These are phyloP conservation scores for Mycosphaerella sp. DNA, from an alignment of 2,329 filamentous ascomycete genomes.

Conservation along the genomic window DNA sequence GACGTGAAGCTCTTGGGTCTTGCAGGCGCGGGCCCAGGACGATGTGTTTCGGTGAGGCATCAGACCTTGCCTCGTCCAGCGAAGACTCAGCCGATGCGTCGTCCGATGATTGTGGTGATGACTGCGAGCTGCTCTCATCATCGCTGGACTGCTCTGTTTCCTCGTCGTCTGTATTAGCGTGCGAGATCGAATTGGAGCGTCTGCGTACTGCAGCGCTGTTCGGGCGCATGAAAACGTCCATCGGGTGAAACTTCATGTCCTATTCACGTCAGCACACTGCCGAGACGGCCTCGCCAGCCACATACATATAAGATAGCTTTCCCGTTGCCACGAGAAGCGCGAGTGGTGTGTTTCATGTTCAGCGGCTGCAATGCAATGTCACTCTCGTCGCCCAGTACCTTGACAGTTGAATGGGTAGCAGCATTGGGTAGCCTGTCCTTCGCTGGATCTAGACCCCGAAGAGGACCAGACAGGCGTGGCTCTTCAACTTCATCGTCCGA, in stretches of 20 bases:
- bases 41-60: not conserved
- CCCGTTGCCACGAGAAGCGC: conserved; percentile 15
- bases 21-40: conserved; percentile 10
- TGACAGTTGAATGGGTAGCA: conserved; percentile 4
- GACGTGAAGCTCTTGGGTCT: conserved; percentile 22
- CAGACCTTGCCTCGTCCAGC: not conserved
- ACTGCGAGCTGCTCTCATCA: not conserved
- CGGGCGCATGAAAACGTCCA: conserved; percentile 24
- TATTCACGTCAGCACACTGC: not conserved
- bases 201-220: conserved; percentile 13
- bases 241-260: conserved; percentile 23
- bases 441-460: conserved; percentile 14
- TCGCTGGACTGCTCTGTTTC: not conserved
- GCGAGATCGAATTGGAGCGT: conserved; percentile 12
- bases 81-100: conserved; percentile 5
- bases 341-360: conserved; percentile 13
- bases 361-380: not conserved
- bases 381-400: conserved; percentile 4
- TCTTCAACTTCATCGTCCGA: not conserved
- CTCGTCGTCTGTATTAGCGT: conserved; percentile 1
- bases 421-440: conserved; percentile 7
- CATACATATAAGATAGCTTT: conserved; percentile 6
- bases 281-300: conserved; percentile 4
- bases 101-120: not conserved
- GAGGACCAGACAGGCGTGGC: not conserved